phyloP scores from a whole-genome alignment of 495 filamentous ascomycete species.

The Astrocystis sublimbata region DNA sequence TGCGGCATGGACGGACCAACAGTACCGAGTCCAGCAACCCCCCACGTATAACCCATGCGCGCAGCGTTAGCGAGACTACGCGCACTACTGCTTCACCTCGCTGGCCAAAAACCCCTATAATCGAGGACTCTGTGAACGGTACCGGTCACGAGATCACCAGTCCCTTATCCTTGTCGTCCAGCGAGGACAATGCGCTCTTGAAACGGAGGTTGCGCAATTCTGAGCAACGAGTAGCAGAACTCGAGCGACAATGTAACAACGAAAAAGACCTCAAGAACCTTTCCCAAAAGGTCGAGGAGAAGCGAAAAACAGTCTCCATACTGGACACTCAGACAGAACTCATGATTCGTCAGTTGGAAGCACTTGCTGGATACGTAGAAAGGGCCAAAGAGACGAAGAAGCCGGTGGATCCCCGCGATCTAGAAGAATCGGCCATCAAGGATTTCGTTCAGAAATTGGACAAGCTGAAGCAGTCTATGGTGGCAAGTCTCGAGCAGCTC shows the following conservation, averaged over 20 bases:
- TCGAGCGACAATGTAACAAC: slow-evolving; percentile 69
- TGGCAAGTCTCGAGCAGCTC: slow-evolving; percentile 77
- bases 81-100: slow-evolving; percentile 56
- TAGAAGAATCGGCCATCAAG: slow-evolving; percentile 81
- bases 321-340: slow-evolving; percentile 94
- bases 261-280: slow-evolving; percentile 80
- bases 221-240: slow-evolving; percentile 75
- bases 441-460: slow-evolving; percentile 88
- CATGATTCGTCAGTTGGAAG: slow-evolving; percentile 86
- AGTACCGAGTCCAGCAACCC: slow-evolving; percentile 59
- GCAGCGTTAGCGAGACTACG: slow-evolving; percentile 60
- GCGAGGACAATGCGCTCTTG: slow-evolving; percentile 72
- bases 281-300: slow-evolving; percentile 85
- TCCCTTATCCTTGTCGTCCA: slow-evolving; percentile 62
- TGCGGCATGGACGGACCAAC: slow-evolving; percentile 89
- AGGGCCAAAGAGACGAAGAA: slow-evolving; percentile 71
- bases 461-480: slow-evolving; percentile 76
- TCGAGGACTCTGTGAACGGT: slow-evolving; percentile 58
- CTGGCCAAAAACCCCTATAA: slow-evolving; percentile 73
- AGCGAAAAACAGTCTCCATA: slow-evolving; percentile 94
- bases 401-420: slow-evolving; percentile 68
- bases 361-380: slow-evolving; percentile 67
- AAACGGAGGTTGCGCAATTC: slow-evolving; percentile 78
- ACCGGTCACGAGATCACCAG: slow-evolving; percentile 68
- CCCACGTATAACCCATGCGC: slow-evolving; percentile 45